Evolutionary conservation across 1,284 basidiomycete genomes (phyloP).

Genomic region (Pseudozyma sp.): DNA sequence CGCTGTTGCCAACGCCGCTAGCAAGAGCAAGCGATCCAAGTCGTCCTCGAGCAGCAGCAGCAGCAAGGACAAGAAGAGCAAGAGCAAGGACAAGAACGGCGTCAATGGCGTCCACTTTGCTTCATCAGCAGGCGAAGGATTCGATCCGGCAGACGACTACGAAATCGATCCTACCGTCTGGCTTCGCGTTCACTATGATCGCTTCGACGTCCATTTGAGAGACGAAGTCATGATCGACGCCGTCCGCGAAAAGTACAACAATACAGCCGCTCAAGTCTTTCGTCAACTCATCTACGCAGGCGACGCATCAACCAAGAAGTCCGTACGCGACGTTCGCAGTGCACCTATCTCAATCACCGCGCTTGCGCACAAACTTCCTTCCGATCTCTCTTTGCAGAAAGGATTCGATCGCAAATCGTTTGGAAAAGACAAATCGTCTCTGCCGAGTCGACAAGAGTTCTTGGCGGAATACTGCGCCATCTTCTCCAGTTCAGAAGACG

Average conservation of each 20-base stretch:
- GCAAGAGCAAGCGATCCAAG: constrained; percentile 44
- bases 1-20: constrained; percentile 29
- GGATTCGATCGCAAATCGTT: constrained; percentile 68
- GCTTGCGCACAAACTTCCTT: constrained; percentile 69
- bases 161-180: constrained; percentile 72
- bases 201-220: constrained; percentile 87
- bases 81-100: constrained; percentile 31
- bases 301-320: constrained; percentile 73
- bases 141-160: constrained; percentile 44
- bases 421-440: constrained; percentile 32
- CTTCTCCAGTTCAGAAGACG: constrained; percentile 82
- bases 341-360: constrained; percentile 61
- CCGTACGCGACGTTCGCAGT: constrained; percentile 40
- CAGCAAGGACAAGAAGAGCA: constrained; percentile 40
- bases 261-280: constrained; percentile 60
- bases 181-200: constrained; percentile 87
- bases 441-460: constrained; percentile 53
- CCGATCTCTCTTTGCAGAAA: constrained; percentile 71
- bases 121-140: constrained; percentile 9
- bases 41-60: constrained; percentile 14
- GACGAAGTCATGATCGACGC: constrained; percentile 73
- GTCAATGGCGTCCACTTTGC: constrained; percentile 27
- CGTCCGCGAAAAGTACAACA: constrained; percentile 62
- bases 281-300: constrained; percentile 55
- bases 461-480: constrained; percentile 77